Percentiles rank a stretch among this genome's conserved stretches.
These are phyloP conservation scores for Nidularia sp. DNA, from an alignment of 768 basidiomycete species.

Conservation along the genomic window DNA sequence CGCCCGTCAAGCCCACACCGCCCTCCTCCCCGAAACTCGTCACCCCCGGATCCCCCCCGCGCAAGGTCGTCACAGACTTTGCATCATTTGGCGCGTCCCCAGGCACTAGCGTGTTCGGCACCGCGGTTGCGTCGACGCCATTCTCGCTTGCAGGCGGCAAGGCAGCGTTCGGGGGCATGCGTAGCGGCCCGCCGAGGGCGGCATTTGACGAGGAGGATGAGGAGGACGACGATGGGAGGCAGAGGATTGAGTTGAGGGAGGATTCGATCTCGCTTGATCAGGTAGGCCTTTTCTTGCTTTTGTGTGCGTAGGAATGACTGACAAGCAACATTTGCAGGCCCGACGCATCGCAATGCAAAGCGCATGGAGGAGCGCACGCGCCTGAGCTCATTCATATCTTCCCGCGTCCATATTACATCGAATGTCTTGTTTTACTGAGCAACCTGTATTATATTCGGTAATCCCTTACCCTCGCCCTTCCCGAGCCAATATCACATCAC, in stretches of 20 bases:
- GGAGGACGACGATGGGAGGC: slow-evolving; percentile 64
- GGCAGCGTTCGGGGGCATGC: slow-evolving; percentile 81
- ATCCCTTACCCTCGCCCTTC: too few species aligned
- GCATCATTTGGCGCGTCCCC: slow-evolving; percentile 78
- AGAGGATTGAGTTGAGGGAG: slow-evolving; percentile 74
- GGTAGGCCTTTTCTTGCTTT: slow-evolving; percentile 36
- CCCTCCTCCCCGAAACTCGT: slow-evolving; percentile 26
- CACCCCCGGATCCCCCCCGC: slow-evolving; percentile 61
- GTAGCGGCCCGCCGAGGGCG: slow-evolving; percentile 31
- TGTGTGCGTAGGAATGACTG: slow-evolving; percentile 1
- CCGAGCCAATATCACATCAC: too few species aligned
- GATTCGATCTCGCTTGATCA: slow-evolving; percentile 92
- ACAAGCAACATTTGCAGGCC: slow-evolving; percentile 40
- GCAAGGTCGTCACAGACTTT: slow-evolving; percentile 87
- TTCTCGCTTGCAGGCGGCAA: slow-evolving; percentile 76
- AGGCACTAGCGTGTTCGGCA: slow-evolving; percentile 76
- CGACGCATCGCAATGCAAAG: slow-evolving; percentile 86
- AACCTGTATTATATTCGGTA: background rate
- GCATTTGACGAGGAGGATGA: slow-evolving; percentile 63
- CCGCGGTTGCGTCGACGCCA: slow-evolving; percentile 76
- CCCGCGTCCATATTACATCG: background rate
- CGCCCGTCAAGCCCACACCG: slow-evolving; percentile 34
- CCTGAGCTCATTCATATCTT: slow-evolving; percentile 22
- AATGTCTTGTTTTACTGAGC: background rate
- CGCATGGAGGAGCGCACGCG: slow-evolving; percentile 74